phyloP scores from a whole-genome alignment of 2,329 filamentous ascomycete genomes.

The Aspergillus melleus region DNA sequence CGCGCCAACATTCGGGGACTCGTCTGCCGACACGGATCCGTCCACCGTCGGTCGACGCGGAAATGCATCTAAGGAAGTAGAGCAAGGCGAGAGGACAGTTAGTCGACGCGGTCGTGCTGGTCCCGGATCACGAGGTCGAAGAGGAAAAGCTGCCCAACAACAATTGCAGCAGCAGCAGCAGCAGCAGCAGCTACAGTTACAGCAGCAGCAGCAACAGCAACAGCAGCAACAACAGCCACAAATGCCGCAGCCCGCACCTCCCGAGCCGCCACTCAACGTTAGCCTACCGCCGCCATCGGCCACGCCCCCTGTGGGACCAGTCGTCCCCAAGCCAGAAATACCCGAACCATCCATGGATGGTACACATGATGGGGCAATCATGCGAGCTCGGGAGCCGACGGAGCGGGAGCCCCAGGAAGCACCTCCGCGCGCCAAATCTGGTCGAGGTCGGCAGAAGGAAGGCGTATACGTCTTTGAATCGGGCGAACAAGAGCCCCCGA shows the following conservation, averaged over 20 bases:
- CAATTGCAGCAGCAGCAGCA: conserved; percentile 24
- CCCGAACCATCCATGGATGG: conserved; percentile 20
- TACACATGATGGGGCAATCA: conserved; percentile 16
- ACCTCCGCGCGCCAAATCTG: conserved; percentile 26
- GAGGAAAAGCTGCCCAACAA: conserved; percentile 34
- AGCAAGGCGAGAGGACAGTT: conserved; percentile 36
- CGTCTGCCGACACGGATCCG: conserved; percentile 34
- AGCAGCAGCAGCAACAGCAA: conserved; percentile 13
- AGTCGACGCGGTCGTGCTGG: conserved; percentile 36
- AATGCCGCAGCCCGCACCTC: conserved; percentile 13
- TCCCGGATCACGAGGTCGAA: conserved; percentile 34
- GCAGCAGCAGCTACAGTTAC: conserved; percentile 5
- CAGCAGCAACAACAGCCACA: conserved; percentile 19
- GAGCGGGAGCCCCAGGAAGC: conserved; percentile 26
- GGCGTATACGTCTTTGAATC: conserved; percentile 38
- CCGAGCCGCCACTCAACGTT: conserved; percentile 9
- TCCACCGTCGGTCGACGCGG: conserved; percentile 33
- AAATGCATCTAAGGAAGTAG: conserved; percentile 34
- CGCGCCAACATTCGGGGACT: conserved; percentile 50
- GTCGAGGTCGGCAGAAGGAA: conserved; percentile 34
- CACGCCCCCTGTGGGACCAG: conserved; percentile 21
- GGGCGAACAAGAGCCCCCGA: conserved; percentile 28
- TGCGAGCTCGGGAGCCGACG: conserved; percentile 28
- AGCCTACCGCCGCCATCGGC: conserved; percentile 4
- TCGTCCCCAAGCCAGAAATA: conserved; percentile 28